Base-by-base conservation (phyloP, 2,329 filamentous ascomycete species). In the Aspergillus quadricinctus region DNA sequence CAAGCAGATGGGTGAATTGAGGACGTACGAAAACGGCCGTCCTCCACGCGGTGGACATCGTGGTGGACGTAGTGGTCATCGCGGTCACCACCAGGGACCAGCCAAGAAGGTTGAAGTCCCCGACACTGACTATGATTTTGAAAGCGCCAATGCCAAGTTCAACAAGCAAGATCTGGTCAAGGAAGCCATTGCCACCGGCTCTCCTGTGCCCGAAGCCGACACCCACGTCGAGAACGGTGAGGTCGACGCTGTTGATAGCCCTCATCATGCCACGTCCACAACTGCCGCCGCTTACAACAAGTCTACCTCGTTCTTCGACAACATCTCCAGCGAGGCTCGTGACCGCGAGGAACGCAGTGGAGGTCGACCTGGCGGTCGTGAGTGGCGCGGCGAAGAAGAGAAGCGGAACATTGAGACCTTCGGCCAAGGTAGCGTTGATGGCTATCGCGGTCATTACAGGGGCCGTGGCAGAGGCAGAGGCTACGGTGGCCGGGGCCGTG, bases 381-480 rank as follows among this genome's bases (percentile, higher is more conserved):
- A 96, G 72, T 95, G 94, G 86, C 87, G 94, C 53, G 88, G 87
- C 41, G 92, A 97, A 73, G 94, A 97, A 72, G 90, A 96, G 72
- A 91, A 88, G 73, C 92, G 91, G 78, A 97, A 97, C 72, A 89
- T 99, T 69, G 94, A 99, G 77, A 99, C 94, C 0, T 99, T 99
- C 65, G 94, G 94, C 8, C 92, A 97, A 73, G 92, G 92, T 53
- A 97, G 92, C 64, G 92, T 99, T 23, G 94, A 99, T 59, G 88
- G 89, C 61, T 94, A 87, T 74, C 87, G 92, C 52, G 90, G 91
- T 29, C 84, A 91, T 46, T 89, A 89, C 37, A 86, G 92, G 56
- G 89, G 90, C 23, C 72, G 80, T 58, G 80, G 81, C 21, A 77
- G 82, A 57, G 80, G 80, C 46, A 70, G 77, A 60, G 75, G 77